Evolutionary conservation across 805 yeast species (phyloP), one percentile per base, ranked within the genome.

Genomic region (Saccharomycopsis fermentans): DNA sequence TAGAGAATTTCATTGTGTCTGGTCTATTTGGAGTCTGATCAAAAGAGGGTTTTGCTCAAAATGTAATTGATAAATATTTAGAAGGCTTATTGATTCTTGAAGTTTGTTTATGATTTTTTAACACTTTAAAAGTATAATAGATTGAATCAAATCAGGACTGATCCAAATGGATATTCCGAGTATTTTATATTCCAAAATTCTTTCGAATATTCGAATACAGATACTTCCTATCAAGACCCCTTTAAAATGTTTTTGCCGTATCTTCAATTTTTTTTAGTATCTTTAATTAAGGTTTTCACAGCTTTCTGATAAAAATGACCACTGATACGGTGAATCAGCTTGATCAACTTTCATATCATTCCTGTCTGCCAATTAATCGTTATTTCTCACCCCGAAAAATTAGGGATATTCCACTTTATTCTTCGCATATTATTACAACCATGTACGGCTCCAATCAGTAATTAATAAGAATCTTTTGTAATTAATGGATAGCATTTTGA

Each of bases 1-100:
- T 27, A 12, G 60, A 54, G 16, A 54, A 40, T 36, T 59, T 57
- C 62, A 59, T 57, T 52, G 5, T 58, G 6, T 37, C n/a, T 37
- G 17, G 16, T 32, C 14, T 32, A 32, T 9, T 32, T 2, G 9
- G 35, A 14, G 12, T 6, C 35, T 32, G 12, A 9, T 32, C 12
- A 32, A 32, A 32, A 11, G 35, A 32, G 12, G 8, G 12, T 32
- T n/a, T n/a, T 32, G 35, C 12, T 32, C 35, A 6, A 5, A 32
- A 32, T 32, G 12, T 32, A 9, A 9, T 32, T 32, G 9, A 14
- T 32, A 32, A 32, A 6, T 32, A 14, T 6, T 32, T 9, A 9
- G 35, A 6, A 9, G n/a, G 19, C 12, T 5, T 37, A 37, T 9
- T 36, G n/a, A n/a, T n/a, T n/a, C n/a, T n/a, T n/a, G n/a, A n/a